Base-by-base conservation (phyloP, 2,329 filamentous ascomycete genomes). In the Penicillium sclerotigenum region DNA sequence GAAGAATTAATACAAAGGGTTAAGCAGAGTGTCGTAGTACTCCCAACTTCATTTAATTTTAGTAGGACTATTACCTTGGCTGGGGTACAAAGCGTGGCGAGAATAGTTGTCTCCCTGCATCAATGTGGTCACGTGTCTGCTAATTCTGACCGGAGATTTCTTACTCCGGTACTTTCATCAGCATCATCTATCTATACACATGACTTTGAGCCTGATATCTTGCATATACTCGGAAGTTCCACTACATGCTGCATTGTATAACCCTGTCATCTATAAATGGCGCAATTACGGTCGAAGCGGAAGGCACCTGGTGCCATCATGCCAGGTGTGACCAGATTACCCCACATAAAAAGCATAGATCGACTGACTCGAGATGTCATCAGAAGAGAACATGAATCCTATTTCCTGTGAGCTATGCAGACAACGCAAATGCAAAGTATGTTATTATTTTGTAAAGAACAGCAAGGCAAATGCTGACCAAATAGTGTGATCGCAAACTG, bases 341-440 rank as follows among this genome's bases (percentile, higher is more conserved):
- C 33, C 34, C 45, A 37, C n/a, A 46, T 24, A 20, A 14, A 20
- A 31, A 38, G 16, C 24, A 29, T 33, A 31, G n/a, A 36, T 28
- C n/a, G 37, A 59, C 34, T 53, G 36, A 52, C 34, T 40, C 40
- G 10, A 36, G n/a, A 49, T 26, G n/a, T 50, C 14, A 47, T 16
- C 24, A 62, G 58, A 57, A 6, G 52, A 56, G 11, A 48, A 40
- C 8, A 10, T 59, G 40, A 64, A 58, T 52, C 37, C 55, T 0
- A 66, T 66, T 10, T 64, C 64, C 5, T 66, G 64, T 40, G 62
- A 65, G 34, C 13, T 47, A 45, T 66, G 64, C 36, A 60, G 64
- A 46, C 62, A 65, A 29, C 56, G 58, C 6, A 66, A 66, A 57
- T 65, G 62, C 56, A 65, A 65, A 42, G 63, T 65, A 36, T 26